Conservation (phyloP, 768 basidiomycete species). For the Lactarius akahatsu region DNA sequence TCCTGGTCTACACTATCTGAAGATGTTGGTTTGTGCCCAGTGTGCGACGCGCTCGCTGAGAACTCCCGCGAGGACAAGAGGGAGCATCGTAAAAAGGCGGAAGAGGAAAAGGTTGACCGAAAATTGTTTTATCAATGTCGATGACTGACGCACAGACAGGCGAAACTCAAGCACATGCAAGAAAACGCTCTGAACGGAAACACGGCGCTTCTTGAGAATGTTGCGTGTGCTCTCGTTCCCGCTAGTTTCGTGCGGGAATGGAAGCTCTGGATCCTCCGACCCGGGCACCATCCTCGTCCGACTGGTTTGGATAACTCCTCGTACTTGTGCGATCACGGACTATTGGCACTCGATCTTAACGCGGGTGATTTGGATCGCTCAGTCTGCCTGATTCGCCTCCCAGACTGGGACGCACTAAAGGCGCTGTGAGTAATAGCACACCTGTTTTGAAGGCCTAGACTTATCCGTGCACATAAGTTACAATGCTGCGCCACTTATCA, state of each 20-base stretch:
- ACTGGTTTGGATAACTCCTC: conserved; percentile 56
- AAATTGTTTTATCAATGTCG: background rate
- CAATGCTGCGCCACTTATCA: conserved; percentile 25
- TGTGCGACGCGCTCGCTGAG: conserved; percentile 60
- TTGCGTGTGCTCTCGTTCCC: conserved; percentile 58
- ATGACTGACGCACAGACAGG: conserved; percentile 40
- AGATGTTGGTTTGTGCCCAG: conserved; percentile 52
- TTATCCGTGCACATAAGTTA: conserved; percentile 21
- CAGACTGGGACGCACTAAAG: conserved; percentile 64
- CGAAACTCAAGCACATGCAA: conserved; percentile 60
- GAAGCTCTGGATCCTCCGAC: conserved; percentile 66
- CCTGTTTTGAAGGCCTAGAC: background rate
- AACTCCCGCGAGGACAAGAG: conserved; percentile 61
- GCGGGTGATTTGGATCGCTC: conserved; percentile 57
- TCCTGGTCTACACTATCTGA: conserved; percentile 58
- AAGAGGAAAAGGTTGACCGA: conserved; percentile 70
- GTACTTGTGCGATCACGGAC: conserved; percentile 67
- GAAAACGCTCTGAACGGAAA: conserved; percentile 52
- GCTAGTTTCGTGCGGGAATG: conserved; percentile 63
- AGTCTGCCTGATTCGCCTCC: conserved; percentile 54
- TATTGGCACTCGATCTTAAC: conserved; percentile 67
- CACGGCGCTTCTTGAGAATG: conserved; percentile 46
- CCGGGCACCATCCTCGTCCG: conserved; percentile 56
- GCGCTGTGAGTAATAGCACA: conserved; percentile 47
- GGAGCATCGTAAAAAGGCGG: conserved; percentile 62